Conservation (phyloP, 1,284 basidiomycete species). For the Salmacisia buchloeana region DNA sequence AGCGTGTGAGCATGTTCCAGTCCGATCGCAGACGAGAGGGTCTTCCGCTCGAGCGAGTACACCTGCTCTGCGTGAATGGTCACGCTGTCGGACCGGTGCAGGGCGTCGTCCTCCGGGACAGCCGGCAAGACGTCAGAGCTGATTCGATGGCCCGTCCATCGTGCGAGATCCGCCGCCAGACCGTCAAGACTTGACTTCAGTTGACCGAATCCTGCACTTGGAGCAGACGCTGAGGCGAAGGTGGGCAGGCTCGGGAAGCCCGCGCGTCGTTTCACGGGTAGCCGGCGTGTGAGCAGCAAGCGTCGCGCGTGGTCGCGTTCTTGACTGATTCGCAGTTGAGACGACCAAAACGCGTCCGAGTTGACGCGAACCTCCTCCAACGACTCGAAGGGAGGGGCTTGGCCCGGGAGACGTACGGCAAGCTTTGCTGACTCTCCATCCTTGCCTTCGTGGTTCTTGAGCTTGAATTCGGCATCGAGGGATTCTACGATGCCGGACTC, state of each 20-base stretch:
- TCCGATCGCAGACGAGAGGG: background rate
- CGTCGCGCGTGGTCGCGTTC: conserved; percentile 5
- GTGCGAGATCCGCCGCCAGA: too few relatives aligned
- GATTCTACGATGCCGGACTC: conserved; percentile 26
- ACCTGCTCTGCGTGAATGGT: background rate
- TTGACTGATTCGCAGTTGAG: background rate
- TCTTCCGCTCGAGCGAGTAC: background rate
- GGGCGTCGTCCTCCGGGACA: background rate
- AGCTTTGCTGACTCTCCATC: background rate
- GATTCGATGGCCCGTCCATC: background rate
- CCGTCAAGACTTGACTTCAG: too few relatives aligned
- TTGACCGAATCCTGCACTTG: background rate
- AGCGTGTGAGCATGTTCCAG: background rate
- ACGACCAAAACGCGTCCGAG: background rate
- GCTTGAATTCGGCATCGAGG: background rate
- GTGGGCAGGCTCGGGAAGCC: background rate
- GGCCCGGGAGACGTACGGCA: background rate
- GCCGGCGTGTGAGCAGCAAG: background rate
- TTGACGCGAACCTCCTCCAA: background rate
- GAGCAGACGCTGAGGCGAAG: background rate
- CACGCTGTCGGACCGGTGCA: background rate
- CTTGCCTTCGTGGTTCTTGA: background rate
- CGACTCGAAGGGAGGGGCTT: background rate
- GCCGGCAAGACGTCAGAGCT: background rate
- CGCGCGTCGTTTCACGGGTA: background rate